phyloP scores from a whole-genome alignment of 495 filamentous ascomycete species.

The Neurospora pannonica region DNA sequence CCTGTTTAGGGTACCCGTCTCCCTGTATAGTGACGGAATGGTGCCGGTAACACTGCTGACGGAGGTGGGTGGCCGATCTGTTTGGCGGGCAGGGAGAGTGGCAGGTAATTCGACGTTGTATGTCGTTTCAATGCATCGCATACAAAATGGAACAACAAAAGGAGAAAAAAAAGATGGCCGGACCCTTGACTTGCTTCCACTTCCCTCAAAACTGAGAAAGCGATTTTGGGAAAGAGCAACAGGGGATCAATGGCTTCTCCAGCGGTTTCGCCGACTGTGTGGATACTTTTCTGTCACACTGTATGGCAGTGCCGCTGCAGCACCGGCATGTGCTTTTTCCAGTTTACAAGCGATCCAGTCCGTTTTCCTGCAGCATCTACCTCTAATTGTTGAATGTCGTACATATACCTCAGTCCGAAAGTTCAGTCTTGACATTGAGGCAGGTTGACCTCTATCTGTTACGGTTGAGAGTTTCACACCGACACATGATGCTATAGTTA shows the following conservation, averaged over 20 bases:
- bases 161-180: not conserved
- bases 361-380: not conserved
- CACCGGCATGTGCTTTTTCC: not conserved
- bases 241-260: not conserved
- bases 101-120: not conserved
- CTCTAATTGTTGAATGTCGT: not conserved
- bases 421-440: not conserved
- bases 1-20: not conserved
- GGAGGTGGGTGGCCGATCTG: not conserved
- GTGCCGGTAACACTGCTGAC: not conserved
- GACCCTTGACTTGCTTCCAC: not conserved
- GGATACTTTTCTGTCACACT: not conserved
- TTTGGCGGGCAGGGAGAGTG: not conserved
- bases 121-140: not conserved
- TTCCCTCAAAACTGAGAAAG: not conserved
- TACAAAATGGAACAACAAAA: not conserved
- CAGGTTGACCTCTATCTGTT: not conserved
- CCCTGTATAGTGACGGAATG: not conserved
- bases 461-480: not conserved
- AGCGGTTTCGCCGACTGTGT: not conserved
- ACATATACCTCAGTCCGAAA: not conserved
- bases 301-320: not conserved
- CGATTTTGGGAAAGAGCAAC: not conserved
- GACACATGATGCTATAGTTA: not conserved
- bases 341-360: not conserved